Evolutionary conservation across 306 rosid species (phyloP), one percentile per base, ranked within the genome.

Genomic region (Castanea sativa): DNA sequence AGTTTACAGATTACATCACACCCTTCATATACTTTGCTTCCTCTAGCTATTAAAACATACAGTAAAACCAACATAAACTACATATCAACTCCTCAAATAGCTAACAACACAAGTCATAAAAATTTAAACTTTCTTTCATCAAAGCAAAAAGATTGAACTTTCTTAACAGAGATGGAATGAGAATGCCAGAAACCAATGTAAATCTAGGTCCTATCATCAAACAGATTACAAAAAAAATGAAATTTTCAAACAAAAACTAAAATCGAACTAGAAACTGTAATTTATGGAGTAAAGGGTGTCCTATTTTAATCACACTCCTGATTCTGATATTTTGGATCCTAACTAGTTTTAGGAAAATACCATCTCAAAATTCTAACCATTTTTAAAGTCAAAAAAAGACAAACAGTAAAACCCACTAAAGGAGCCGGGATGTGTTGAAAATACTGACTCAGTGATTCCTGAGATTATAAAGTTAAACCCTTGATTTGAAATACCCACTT

Each of bases 291-390:
- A 10, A 67, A n/a, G 14, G 5, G 29, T 45, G 25, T 29, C 60
- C 20, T 27, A 6, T 38, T 65, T 29, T 41, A 29, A 13, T 25
- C 18, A 72, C 38, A 71, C 9, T 20, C 49, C 73, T 67, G 15
- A 80, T 45, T 65, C 75, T 32, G 53, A 77, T n/a, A 29, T 69
- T 60, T 55, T 43, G 21, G 58, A 63, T 74, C 52, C 23, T 49
- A 75, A 65, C 75, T 5, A 61, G 9, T 55, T 55, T 33, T 49
- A 45, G 49, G 51, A 57, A 64, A 76, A 65, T n/a, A 73, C 69
- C 12, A 78, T 59, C 78, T 49, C 72, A 78, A 78, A 75, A 33
- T 81, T 79, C 84, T 64, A 55, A 53, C 82, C 72, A 35, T 76
- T 41, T 32, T 70, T 20, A 57, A 59, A 45, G 67, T 41, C 29